A percentile compares a stretch with the other conserved stretches of the same genome.
Evolutionary conservation across 176 grass and related monocot genomes (phyloP).

Genomic region (Avena insularis): DNA sequence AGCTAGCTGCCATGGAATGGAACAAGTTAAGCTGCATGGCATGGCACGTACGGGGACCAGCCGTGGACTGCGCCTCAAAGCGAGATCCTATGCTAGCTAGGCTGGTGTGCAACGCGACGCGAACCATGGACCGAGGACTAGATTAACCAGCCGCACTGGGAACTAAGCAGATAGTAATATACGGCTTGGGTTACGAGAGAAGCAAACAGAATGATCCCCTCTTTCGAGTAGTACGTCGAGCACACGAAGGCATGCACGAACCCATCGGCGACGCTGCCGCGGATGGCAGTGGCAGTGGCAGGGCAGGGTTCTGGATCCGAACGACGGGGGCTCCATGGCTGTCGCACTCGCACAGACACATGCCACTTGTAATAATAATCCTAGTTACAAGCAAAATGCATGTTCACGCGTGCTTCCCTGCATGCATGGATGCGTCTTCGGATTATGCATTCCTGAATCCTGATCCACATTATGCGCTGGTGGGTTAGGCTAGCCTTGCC

Average conservation of each 20-base stretch:
- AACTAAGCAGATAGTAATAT: slow-evolving; percentile 1
- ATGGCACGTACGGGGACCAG: background rate
- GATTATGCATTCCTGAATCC: background rate
- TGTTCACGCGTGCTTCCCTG: background rate
- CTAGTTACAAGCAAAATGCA: slow-evolving; percentile 5
- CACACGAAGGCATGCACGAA: no score
- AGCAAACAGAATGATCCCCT: slow-evolving; percentile 35
- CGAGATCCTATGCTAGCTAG: slow-evolving; percentile 20
- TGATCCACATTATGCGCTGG: background rate
- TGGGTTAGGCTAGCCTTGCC: background rate
- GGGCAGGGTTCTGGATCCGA: slow-evolving; percentile 42
- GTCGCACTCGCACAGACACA: slow-evolving; percentile 38
- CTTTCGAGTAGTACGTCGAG: background rate
- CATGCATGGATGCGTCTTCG: background rate
- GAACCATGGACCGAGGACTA: slow-evolving; percentile 21
- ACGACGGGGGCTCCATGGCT: slow-evolving; percentile 33
- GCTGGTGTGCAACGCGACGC: background rate
- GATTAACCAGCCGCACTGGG: background rate
- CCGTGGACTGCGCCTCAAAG: slow-evolving; percentile 42
- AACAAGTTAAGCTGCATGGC: background rate
- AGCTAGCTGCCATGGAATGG: slow-evolving; percentile 11
- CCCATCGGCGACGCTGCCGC: background rate
- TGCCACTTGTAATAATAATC: background rate
- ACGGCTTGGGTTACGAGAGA: slow-evolving; percentile 9
- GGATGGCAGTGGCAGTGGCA: slow-evolving; percentile 2